Conservation (phyloP, 225 moss, liverwort and hornwort genomes). For the Polytrichum commune region DNA sequence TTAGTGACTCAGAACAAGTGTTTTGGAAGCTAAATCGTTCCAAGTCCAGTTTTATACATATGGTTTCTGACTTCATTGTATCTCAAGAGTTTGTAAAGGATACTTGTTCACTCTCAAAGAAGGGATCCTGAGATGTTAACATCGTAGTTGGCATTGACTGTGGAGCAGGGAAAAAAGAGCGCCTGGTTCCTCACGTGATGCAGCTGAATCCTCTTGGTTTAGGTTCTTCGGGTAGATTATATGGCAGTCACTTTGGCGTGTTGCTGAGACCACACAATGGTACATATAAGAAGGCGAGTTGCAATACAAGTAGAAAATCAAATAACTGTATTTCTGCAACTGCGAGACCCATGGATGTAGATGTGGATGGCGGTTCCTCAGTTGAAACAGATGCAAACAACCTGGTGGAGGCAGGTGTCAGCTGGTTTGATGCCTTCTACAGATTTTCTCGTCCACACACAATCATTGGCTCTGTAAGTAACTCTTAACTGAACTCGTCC, state of each 20-base stretch:
- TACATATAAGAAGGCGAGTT: slow-evolving; percentile 12
- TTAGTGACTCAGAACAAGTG: no score
- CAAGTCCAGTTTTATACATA: no score
- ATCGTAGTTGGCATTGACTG: slow-evolving; percentile 11
- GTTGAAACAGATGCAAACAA: slow-evolving; percentile 37
- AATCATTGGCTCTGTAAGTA: slow-evolving; percentile 67
- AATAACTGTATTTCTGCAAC: slow-evolving; percentile 43
- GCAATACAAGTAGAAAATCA: slow-evolving; percentile 20
- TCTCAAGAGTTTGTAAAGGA: no score
- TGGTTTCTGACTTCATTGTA: no score
- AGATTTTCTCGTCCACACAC: slow-evolving; percentile 87
- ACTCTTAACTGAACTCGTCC: neutral
- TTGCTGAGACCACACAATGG: slow-evolving; percentile 13
- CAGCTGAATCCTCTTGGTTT: slow-evolving; percentile 9
- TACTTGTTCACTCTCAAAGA: no score
- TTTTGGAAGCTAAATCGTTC: no score
- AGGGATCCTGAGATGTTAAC: no score
- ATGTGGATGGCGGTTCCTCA: slow-evolving; percentile 42
- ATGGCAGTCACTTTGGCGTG: slow-evolving; percentile 27
- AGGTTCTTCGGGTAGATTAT: slow-evolving; percentile 25
- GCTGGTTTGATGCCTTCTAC: slow-evolving; percentile 74
- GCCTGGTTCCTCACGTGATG: slow-evolving; percentile 4
- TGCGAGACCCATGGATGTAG: slow-evolving; percentile 69
- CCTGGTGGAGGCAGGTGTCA: slow-evolving; percentile 43
- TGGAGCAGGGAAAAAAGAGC: slow-evolving; percentile 31